Base-by-base conservation (phyloP, 176 grass and related monocot species). In the Oryza nivara region DNA sequence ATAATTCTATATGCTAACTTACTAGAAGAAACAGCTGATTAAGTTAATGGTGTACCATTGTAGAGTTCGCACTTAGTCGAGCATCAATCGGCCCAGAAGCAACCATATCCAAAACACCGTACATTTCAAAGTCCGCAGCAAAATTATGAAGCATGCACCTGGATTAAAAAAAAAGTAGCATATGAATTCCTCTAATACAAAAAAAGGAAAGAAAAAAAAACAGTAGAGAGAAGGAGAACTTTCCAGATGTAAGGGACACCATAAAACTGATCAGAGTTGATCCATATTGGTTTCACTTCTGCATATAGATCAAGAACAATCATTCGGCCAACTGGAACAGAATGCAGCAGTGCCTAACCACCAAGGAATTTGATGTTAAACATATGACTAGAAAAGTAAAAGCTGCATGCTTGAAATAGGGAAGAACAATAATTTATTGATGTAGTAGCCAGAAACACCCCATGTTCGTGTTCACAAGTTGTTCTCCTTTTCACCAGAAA, bases 81-180 rank as follows among this genome's bases (percentile, higher is more conserved):
- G 94, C 94, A 88, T 94, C 90, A 86, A 97, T 88, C 81, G 94
- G 94, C 26, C 89, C 94, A 22, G 60, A 60, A 87, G 94, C 82
- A 77, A 97, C 60, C 82, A 74, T 80, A 89, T 97, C 94, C 44
- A 97, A 72, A 88, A 94, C 38, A 68, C 92, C 94, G 67, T 94
- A 94, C 94, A 97, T 97, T 84, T 97, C 94, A 85, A 94, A 94
- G 67, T 97, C 91, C 65, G 84, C 92, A 90, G 92, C 92, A 74
- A 97, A 97, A 83, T 97, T 97, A 76, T 97, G 94, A 78, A 97
- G 80, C 92, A 97, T 97, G 89, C 94, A 97, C 94, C 94, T 94
- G 89, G 30, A 87, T 23, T 28, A 28, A 28, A 32, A 77, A 72
- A 49, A 87, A 82, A 83, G 1, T 60, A 75, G 22, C 17, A 11